Evolutionary conservation across 208 protist species (phyloP).

Genomic region (Acanthamoeba lenticulata): DNA sequence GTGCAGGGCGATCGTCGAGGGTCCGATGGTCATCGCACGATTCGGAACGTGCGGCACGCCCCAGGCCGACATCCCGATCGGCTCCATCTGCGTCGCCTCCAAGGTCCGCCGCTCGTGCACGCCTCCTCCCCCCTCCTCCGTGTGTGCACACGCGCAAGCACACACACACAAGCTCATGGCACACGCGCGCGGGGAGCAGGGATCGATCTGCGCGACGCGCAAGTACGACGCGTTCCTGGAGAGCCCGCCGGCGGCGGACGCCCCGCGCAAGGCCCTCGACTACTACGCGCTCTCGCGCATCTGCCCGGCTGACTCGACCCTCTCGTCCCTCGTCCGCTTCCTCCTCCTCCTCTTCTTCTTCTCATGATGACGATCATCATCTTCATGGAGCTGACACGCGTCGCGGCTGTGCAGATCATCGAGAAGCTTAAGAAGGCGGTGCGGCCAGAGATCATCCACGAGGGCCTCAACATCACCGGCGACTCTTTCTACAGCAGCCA

Average conservation of each 20-base stretch:
- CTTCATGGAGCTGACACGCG: background rate
- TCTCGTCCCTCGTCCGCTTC: background rate
- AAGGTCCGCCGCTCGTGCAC: background rate
- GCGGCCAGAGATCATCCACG: background rate
- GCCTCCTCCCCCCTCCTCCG: too few species aligned
- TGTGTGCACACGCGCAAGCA: too few species aligned
- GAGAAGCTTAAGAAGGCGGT: slow-evolving; percentile 10
- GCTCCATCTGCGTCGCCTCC: slow-evolving; percentile 70
- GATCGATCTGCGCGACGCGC: background rate
- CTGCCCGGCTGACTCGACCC: background rate
- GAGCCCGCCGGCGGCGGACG: background rate
- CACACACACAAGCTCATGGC: too few species aligned
- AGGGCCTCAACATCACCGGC: slow-evolving; percentile 73
- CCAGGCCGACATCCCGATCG: slow-evolving; percentile 61
- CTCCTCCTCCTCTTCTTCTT: background rate
- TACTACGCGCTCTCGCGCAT: background rate
- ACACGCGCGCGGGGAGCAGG: too few species aligned
- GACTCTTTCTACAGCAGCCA: slow-evolving; percentile 85
- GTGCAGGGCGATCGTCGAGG: slow-evolving; percentile 73
- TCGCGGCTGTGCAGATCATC: background rate
- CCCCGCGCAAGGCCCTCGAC: background rate
- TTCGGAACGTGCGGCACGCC: slow-evolving; percentile 83
- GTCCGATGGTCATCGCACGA: slow-evolving; percentile 77
- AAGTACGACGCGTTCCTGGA: background rate
- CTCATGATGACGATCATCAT: background rate